phyloP scores from a whole-genome alignment of 1,284 basidiomycete species.

The Xerocomus amazonicus region DNA sequence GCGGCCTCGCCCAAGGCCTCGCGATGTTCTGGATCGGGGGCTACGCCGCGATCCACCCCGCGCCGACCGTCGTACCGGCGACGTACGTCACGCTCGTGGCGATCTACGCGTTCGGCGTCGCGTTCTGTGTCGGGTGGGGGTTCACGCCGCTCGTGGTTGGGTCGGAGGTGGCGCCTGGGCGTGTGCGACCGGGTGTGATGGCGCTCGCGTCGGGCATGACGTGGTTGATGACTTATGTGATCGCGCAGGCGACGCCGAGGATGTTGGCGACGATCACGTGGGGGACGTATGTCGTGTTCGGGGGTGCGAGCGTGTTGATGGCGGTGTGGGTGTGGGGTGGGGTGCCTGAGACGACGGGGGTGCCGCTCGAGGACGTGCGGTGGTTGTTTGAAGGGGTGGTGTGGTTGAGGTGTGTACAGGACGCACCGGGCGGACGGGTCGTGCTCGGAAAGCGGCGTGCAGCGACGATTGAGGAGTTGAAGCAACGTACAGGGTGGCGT shows the following conservation, averaged over 20 bases:
- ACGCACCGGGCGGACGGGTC: slow-evolving; percentile 43
- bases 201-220: slow-evolving; percentile 40
- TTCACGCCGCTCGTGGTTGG: slow-evolving; percentile 41
- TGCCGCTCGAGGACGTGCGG: slow-evolving; percentile 44
- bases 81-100: slow-evolving; percentile 47
- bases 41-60: slow-evolving; percentile 38
- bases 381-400: slow-evolving; percentile 44
- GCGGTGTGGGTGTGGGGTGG: slow-evolving; percentile 41
- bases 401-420: slow-evolving; percentile 38
- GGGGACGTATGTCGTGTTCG: slow-evolving; percentile 51
- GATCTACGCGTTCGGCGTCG: slow-evolving; percentile 47
- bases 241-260: slow-evolving; percentile 48
- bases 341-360: slow-evolving; percentile 47
- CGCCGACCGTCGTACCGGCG: slow-evolving; percentile 32
- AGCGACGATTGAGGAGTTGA: slow-evolving; percentile 27
- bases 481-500: slow-evolving; percentile 6
- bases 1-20: slow-evolving; percentile 41
- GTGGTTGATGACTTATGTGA: slow-evolving; percentile 47
- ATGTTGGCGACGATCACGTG: slow-evolving; percentile 46
- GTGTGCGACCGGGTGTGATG: slow-evolving; percentile 41
- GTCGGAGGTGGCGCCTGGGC: slow-evolving; percentile 45
- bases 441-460: slow-evolving; percentile 36
- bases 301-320: slow-evolving; percentile 43
- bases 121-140: slow-evolving; percentile 46
- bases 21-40: slow-evolving; percentile 51